Evolutionary conservation across 345 rosid genomes (phyloP).

Genomic region (Populus ilicifolia): DNA sequence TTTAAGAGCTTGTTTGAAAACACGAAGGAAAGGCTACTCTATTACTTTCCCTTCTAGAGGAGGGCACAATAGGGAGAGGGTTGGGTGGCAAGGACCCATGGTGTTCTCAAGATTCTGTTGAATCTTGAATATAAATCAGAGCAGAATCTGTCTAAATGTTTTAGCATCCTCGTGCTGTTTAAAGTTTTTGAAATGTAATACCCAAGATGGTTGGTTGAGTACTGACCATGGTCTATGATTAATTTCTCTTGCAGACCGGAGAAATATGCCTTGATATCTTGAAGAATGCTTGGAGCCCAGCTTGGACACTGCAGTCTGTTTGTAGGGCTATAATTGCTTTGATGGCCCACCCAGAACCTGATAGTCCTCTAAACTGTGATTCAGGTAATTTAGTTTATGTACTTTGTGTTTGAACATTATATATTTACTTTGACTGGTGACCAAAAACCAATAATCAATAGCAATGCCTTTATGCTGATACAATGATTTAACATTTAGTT

Average conservation of each 20-base stretch:
- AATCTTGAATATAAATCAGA: neutral
- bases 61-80: neutral
- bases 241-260: slow-evolving; percentile 56
- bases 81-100: neutral
- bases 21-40: neutral
- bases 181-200: neutral
- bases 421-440: neutral
- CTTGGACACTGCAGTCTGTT: slow-evolving; percentile 99
- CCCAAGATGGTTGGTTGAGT: neutral
- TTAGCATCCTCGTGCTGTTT: neutral
- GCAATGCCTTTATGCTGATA: neutral
- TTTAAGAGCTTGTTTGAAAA: neutral
- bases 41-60: neutral
- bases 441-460: neutral
- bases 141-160: neutral
- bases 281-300: slow-evolving; percentile 99
- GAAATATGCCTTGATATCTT: slow-evolving; percentile 96
- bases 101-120: neutral
- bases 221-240: slow-evolving; percentile 1
- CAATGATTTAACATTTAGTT: neutral
- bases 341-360: slow-evolving; percentile 98
- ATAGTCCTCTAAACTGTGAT: slow-evolving; percentile 95
- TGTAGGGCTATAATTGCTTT: slow-evolving; percentile 95
- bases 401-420: neutral
- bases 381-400: slow-evolving; percentile 52